Evolutionary conservation across 768 basidiomycete species (phyloP).

Genomic region (Agaricus bisporus): DNA sequence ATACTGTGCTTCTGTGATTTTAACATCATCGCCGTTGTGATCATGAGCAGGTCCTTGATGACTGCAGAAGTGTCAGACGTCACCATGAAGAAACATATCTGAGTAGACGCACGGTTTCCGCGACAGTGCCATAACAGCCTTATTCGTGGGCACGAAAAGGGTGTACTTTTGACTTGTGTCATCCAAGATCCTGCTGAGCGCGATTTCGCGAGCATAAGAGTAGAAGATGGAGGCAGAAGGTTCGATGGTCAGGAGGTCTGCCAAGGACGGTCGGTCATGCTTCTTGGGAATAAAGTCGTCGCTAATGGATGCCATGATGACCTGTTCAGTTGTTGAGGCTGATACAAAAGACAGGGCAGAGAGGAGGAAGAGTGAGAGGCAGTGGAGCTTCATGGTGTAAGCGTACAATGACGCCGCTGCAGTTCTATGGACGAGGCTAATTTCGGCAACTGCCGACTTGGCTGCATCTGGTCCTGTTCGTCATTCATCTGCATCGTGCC

Average conservation of each 20-base stretch:
- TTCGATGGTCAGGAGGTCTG: conserved; percentile 77
- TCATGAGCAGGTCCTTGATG: conserved; percentile 46
- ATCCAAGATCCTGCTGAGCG: conserved; percentile 47
- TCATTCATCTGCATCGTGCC: no score
- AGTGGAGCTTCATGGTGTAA: conserved; percentile 27
- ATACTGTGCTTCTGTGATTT: conserved; percentile 63
- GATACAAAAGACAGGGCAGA: conserved; percentile 21
- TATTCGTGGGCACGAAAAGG: conserved; percentile 80
- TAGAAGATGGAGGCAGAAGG: conserved; percentile 75
- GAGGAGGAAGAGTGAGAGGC: conserved; percentile 24
- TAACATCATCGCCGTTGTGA: conserved; percentile 33
- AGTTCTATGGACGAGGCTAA: neutral
- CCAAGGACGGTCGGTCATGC: conserved; percentile 47
- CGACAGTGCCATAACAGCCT: conserved; percentile 75
- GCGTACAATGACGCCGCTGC: neutral
- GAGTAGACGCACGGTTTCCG: conserved; percentile 70
- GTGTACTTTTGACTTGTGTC: conserved; percentile 38
- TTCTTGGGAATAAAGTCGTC: conserved; percentile 29
- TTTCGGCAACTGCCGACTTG: conserved; percentile 2
- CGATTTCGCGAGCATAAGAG: conserved; percentile 71
- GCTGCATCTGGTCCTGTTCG: no score
- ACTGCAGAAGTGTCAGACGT: conserved; percentile 27
- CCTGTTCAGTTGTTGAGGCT: conserved; percentile 29
- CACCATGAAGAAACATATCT: neutral
- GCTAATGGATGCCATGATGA: conserved; percentile 19